Base-by-base conservation (phyloP, 495 filamentous ascomycete genomes). In the Pyronema omphalodes region DNA sequence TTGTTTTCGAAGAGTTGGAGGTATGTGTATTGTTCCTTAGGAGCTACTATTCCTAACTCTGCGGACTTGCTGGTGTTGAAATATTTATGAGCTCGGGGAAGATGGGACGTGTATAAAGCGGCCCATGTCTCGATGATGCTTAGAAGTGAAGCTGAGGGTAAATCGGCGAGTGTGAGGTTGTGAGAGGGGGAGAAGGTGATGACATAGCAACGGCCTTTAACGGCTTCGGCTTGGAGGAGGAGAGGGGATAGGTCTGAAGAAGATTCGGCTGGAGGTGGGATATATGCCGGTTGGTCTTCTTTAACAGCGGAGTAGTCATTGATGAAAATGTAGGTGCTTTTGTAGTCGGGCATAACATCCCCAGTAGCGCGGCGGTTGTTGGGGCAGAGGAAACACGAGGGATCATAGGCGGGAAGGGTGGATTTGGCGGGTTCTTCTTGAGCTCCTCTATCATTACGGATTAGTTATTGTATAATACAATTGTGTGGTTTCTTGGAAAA, bases 1-100 rank as follows among this genome's bases (percentile, higher is more conserved):
- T 98, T 98, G 72, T 98, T 98, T 70, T 98, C 91, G 57, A 98
- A 96, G 58, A 98, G 95, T 68, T 98, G 91, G 88, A 98, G 95
- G 68, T 93, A 96, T 45, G 80, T 78, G 61, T 93, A 86, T 67
- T 95, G 88, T 53, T 83, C 75, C 45, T 76, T 79, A 6, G 87
- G 79, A 35, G 72, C 70, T 14, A 67, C 53, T 11, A 81, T 74
- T 9, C 74, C 69, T 29, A 75, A 59, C 7, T 46, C 40, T 6
- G 70, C 71, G 3, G 71, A 71, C 23, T 29, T 29, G 1, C 75
- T 60, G 9, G 71, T 60, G 0, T 74, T 69, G 37, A 66, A 66
- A 9, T 73, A 76, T 40, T 88, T 76, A 43, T 81, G 86, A 5
- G 71, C 70, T 0, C 81, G 76, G 0, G 86, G 81, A 17, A 95